Evolutionary conservation across 1,284 basidiomycete species (phyloP), one percentile per base, ranked within the genome.

Genomic region (Macrocystidia cucumis): DNA sequence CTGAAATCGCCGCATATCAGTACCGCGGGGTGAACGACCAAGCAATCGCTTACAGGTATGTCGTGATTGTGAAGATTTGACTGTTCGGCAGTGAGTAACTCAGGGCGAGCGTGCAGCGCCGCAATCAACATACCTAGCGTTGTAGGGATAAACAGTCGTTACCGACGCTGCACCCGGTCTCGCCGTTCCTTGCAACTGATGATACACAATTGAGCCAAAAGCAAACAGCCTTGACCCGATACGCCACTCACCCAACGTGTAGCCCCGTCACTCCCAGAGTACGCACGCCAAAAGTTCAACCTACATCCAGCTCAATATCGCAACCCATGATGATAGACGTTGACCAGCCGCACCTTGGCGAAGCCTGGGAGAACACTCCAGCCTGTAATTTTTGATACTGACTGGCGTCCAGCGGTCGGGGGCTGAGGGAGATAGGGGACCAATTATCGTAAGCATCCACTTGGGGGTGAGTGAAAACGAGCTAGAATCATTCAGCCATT

Each of bases 391-490:
- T 50, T 13, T 75, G 52, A 45, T 78, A 79, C 47, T 75, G 72
- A 5, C 58, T 55, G 9, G 68, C 65, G 48, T 79, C 77, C 3
- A 72, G 72, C 5, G 66, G 47, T 13, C 67, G 63, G 6, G 77
- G 77, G 47, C 59, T 56, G 16, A 52, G 55, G 68, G 69, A 76
- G 5, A 79, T 69, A 30, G 64, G 43, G 3, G 67, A 70, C 77
- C 76, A 79, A 51, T 79, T 78, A n/a, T 77, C 72, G 42, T 78
- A 78, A 1, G 72, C 65, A 50, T 79, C 70, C 37, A 78, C 63
- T 25, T 54, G 62, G 3, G 76, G 76, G 46, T 79, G 76, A 2
- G 73, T 78, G 57, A 79, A 78, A 19, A 79, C 73, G 49, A 79
- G 48, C 72, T 75, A 37, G 17, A 20, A 23, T 28, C 31, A 6